Evolutionary conservation across 1,139 yeast genomes (phyloP).

Genomic region (Eremothecium coryli): DNA sequence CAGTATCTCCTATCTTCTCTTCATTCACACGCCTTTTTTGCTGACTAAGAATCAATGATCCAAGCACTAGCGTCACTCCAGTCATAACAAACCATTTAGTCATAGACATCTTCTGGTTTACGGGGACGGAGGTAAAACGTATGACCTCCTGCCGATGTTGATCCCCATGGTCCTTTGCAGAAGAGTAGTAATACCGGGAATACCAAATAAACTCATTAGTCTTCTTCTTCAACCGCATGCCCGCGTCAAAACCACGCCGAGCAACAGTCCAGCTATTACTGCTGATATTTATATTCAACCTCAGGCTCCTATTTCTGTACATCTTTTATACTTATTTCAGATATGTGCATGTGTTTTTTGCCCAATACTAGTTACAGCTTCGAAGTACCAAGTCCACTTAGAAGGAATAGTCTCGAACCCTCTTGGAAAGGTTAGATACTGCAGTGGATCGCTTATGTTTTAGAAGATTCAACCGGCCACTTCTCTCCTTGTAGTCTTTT

Average conservation of each 20-base stretch:
- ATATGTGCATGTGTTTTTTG: constrained; percentile 1
- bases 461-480: too few species aligned
- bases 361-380: too few species aligned
- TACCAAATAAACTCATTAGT: constrained; percentile 4
- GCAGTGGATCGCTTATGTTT: too few species aligned
- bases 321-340: not conserved
- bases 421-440: too few species aligned
- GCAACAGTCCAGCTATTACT: constrained; percentile 4
- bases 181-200: constrained; percentile 3
- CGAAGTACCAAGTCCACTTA: too few species aligned
- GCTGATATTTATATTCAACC: constrained; percentile 1
- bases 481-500: too few species aligned
- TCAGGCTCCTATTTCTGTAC: constrained; percentile 3
- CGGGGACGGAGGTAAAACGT: constrained; percentile 3
- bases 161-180: constrained; percentile 3
- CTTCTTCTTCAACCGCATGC: constrained; percentile 3
- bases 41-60: constrained; percentile 21
- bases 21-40: constrained; percentile 19
- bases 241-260: constrained; percentile 3
- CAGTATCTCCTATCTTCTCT: constrained; percentile 33
- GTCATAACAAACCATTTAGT: constrained; percentile 13
- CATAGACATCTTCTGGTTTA: not conserved
- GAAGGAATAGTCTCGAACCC: too few species aligned
- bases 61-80: constrained; percentile 25
- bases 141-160: not conserved